Base-by-base conservation (phyloP, 805 yeast species). In the Monosporozyma servazzii region DNA sequence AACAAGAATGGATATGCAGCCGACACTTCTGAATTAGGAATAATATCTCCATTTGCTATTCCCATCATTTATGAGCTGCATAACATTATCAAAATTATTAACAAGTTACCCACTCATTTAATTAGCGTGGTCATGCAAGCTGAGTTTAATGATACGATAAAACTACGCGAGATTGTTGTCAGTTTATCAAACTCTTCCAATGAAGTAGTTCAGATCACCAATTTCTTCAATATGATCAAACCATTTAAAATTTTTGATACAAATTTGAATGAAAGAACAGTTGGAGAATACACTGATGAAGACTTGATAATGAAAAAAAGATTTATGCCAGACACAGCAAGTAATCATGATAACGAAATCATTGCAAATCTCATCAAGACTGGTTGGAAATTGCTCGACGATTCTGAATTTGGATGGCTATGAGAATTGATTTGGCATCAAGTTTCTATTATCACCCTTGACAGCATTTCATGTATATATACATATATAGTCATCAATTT, bases 381-480 rank as follows among this genome's bases (percentile, higher is more conserved):
- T 17, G 68, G 66, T 15, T 66, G 69, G 69, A 57, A 58, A 47
- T 48, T 66, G 10, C 48, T 65, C 1, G 67, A 64, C 48, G 66
- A 61, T 44, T 55, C 63, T 10, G 70, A 65, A 47, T 45, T 66
- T 21, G 70, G 70, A 6, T 66, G 70, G 70, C 54, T 54, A 43
- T 57, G 43, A 50, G 21, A 6, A 13, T 21, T 5, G 27, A 25
- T 25, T 25, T 25, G 27, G 13, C 42, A 8, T 39, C 15, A 5
- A 17, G 2, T 20, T 29, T 45, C 17, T 5, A 33, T 15, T 3
- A 13, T 13, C 15, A 3, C 17, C 37, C 5, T 15, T 6, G 17
- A 15, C 8, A 1, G 5, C 8, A 33, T 13, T 7, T 13, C 37
- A 33, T 15, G 17, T 33, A 15, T n/a, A 30, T 33, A 13, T 15